Conservation (phyloP, 768 basidiomycete genomes). For the Steccherinum ochraceum region DNA sequence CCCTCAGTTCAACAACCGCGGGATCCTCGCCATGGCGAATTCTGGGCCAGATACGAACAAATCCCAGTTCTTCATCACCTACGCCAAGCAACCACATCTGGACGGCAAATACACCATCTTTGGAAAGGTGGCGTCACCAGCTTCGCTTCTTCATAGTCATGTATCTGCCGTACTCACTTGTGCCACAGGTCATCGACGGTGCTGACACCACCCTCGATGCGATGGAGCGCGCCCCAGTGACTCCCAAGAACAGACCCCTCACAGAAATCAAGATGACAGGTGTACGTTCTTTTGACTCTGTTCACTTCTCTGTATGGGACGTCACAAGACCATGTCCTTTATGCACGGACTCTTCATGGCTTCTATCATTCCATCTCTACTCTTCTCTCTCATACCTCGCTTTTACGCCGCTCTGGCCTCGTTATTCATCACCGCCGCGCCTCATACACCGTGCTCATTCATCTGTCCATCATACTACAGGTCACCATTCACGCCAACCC, state of each 20-base stretch:
- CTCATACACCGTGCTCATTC: neutral
- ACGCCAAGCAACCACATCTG: constrained; percentile 88
- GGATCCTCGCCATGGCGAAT: constrained; percentile 98
- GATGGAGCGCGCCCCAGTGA: constrained; percentile 92
- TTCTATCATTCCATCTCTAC: neutral
- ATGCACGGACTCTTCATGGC: neutral
- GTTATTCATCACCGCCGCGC: no score
- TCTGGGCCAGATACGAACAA: constrained; percentile 93
- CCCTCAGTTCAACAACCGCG: constrained; percentile 85
- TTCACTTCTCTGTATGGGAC: neutral
- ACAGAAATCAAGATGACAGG: constrained; percentile 77
- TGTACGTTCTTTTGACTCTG: constrained; percentile 46
- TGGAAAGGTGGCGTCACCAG: constrained; percentile 44
- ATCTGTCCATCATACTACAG: constrained; percentile 29
- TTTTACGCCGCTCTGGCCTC: no score
- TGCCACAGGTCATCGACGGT: constrained; percentile 80
- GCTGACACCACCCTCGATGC: constrained; percentile 87
- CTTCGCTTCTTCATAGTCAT: neutral
- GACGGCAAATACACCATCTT: constrained; percentile 95
- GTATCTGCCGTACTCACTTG: neutral
- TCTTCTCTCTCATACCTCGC: no score
- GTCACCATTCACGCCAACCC: constrained; percentile 93
- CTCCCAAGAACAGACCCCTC: constrained; percentile 82
- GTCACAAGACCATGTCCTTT: neutral
- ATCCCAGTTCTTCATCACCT: constrained; percentile 84